Evolutionary conservation across 345 rosid species (phyloP).

Genomic region (Citrus glauca): DNA sequence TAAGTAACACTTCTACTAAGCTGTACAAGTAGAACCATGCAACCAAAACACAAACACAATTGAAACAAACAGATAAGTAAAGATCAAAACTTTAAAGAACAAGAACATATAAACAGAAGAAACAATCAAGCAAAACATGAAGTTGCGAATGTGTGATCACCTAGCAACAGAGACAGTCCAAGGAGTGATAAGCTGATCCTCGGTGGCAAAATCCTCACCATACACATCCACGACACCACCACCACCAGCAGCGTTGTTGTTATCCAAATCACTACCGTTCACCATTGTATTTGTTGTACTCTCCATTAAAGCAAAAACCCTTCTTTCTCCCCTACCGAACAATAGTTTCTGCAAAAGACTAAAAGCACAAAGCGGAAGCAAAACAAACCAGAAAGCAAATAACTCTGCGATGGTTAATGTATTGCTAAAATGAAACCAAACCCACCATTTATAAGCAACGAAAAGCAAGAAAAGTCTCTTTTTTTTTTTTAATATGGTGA

Average conservation of each 20-base stretch:
- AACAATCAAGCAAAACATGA: not conserved
- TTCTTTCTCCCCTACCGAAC: constrained; percentile 24
- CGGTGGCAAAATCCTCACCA: constrained; percentile 78
- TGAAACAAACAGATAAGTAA: not conserved
- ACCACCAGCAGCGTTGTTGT: constrained; percentile 22
- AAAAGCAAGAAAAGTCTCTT: not conserved
- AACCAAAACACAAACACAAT: not conserved
- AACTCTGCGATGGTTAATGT: not conserved
- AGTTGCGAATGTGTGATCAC: constrained; percentile 26
- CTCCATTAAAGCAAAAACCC: constrained; percentile 24
- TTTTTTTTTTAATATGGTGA: not conserved
- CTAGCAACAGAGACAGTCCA: constrained; percentile 89
- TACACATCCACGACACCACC: constrained; percentile 68
- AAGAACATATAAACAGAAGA: not conserved
- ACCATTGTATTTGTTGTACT: constrained; percentile 27
- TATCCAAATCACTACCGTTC: constrained; percentile 39
- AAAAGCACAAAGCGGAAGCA: not conserved
- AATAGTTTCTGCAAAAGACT: constrained; percentile 24
- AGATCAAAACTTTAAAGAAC: not conserved
- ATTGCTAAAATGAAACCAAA: not conserved
- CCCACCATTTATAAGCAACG: constrained; percentile 20
- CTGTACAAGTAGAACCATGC: not conserved
- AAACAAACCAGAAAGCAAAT: constrained; percentile 3
- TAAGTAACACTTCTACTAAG: not conserved
- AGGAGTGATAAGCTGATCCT: constrained; percentile 90